phyloP scores from a whole-genome alignment of 495 filamentous ascomycete species.

The Penicilliopsis zonata region DNA sequence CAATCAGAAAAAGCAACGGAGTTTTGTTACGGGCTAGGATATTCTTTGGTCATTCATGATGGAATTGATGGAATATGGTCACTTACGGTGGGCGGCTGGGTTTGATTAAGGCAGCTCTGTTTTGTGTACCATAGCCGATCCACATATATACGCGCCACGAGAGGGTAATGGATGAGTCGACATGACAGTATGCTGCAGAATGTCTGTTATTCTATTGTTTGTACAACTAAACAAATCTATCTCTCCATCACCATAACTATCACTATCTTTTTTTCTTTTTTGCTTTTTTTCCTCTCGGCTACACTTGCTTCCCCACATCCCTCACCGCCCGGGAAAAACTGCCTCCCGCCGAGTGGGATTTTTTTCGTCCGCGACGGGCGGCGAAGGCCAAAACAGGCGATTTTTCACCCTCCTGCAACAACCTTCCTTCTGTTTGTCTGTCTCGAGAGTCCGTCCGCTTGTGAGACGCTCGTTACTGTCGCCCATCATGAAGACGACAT shows the following conservation, averaged over 20 bases:
- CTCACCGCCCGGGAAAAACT: conserved; percentile 10
- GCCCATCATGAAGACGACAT: conserved; percentile 57
- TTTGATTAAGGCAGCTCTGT: conserved; percentile 10
- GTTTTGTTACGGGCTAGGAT: conserved; percentile 17
- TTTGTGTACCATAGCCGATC: conserved; percentile 13
- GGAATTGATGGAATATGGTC: too few relatives aligned
- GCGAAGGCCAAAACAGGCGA: conserved; percentile 1
- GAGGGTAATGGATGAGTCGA: conserved; percentile 4
- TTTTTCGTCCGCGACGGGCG: conserved; percentile 1
- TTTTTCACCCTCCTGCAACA: conserved; percentile 2
- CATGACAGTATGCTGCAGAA: conserved; percentile 4
- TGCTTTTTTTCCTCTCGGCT: conserved; percentile 9
- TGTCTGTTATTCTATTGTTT: neutral
- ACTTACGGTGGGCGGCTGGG: conserved; percentile 5
- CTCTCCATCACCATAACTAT: too few relatives aligned
- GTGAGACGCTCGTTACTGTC: conserved; percentile 16
- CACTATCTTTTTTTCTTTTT: conserved; percentile 15
- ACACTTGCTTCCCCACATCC: conserved; percentile 1
- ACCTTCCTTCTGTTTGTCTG: too few relatives aligned
- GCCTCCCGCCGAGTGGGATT: conserved; percentile 1
- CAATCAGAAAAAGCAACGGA: conserved; percentile 15
- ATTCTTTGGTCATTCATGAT: conserved; percentile 4
- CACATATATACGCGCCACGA: conserved; percentile 12
- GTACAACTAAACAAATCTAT: conserved; percentile 4
- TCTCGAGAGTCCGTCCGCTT: too few relatives aligned